Percentiles rank a stretch among this genome's conserved stretches.
These are phyloP conservation scores for Elaeis guineensis DNA, from an alignment of 176 grass and related monocot species.

Conservation along the genomic window DNA sequence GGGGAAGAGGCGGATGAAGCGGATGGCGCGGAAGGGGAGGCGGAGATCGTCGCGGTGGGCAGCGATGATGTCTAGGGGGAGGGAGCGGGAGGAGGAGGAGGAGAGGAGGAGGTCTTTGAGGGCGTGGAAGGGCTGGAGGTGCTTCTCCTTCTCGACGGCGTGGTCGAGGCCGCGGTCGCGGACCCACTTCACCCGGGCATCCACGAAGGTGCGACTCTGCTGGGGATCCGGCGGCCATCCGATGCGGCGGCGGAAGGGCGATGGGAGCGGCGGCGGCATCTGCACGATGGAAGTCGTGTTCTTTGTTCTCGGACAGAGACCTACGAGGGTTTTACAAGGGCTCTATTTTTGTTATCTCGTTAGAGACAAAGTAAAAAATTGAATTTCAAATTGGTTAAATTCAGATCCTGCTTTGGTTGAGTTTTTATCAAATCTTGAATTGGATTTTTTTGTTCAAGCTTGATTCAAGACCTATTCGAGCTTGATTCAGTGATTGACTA, in stretches of 20 bases:
- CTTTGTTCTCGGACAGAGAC: no score
- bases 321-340: no score
- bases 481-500: no score
- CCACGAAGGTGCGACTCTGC: slow-evolving; percentile 32
- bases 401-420: no score
- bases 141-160: slow-evolving; percentile 65
- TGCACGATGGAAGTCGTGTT: background rate
- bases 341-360: no score
- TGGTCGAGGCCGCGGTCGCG: slow-evolving; percentile 83
- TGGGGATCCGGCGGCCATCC: slow-evolving; percentile 15
- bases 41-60: slow-evolving; percentile 24
- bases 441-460: no score
- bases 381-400: no score
- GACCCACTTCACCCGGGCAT: slow-evolving; percentile 52
- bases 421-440: no score
- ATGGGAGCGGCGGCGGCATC: slow-evolving; percentile 14
- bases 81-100: slow-evolving; percentile 37
- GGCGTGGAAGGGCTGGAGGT: slow-evolving; percentile 71
- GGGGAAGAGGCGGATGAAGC: slow-evolving; percentile 68
- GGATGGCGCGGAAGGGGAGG: slow-evolving; percentile 62
- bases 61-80: slow-evolving; percentile 18
- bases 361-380: no score
- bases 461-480: no score
- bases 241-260: slow-evolving; percentile 8
- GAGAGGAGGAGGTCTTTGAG: slow-evolving; percentile 76